phyloP scores from a whole-genome alignment of 352 stramenopile species.

The Pythium aquatile region DNA sequence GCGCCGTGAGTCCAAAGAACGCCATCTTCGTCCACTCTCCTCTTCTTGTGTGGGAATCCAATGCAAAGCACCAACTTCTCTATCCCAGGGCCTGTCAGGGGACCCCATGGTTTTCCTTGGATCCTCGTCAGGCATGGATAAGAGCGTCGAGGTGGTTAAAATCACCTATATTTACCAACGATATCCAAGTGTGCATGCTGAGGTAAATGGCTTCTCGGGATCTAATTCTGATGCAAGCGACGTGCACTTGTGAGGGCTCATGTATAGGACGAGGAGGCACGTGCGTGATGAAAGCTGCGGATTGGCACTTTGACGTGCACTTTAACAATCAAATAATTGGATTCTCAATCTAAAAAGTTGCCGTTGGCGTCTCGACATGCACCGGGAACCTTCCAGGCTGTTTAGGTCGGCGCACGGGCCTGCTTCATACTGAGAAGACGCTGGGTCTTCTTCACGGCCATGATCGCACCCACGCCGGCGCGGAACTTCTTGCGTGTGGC shows the following conservation, averaged over 20 bases:
- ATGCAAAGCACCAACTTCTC: neutral
- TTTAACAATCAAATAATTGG: neutral
- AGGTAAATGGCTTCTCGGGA: too few species aligned
- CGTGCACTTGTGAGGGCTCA: too few species aligned
- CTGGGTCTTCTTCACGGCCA: slow-evolving; percentile 82
- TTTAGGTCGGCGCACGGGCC: slow-evolving; percentile 28
- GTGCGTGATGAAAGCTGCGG: too few species aligned
- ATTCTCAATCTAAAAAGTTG: neutral
- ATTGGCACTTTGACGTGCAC: neutral
- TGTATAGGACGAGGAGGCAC: too few species aligned
- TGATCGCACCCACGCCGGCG: slow-evolving; percentile 59
- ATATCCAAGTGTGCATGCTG: neutral
- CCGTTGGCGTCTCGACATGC: neutral
- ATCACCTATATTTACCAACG: neutral
- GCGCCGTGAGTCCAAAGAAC: slow-evolving; percentile 63
- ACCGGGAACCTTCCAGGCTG: neutral
- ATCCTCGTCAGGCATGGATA: neutral
- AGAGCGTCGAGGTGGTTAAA: neutral
- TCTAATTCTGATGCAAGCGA: too few species aligned
- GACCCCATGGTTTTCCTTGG: too few species aligned
- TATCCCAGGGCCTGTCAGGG: too few species aligned
- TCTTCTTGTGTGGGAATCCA: neutral
- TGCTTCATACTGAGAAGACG: slow-evolving; percentile 45
- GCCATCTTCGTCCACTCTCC: slow-evolving; percentile 30
- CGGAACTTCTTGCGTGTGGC: slow-evolving; percentile 71